Conservation (phyloP, 805 yeast species). For the Metschnikowia colocasiae region DNA sequence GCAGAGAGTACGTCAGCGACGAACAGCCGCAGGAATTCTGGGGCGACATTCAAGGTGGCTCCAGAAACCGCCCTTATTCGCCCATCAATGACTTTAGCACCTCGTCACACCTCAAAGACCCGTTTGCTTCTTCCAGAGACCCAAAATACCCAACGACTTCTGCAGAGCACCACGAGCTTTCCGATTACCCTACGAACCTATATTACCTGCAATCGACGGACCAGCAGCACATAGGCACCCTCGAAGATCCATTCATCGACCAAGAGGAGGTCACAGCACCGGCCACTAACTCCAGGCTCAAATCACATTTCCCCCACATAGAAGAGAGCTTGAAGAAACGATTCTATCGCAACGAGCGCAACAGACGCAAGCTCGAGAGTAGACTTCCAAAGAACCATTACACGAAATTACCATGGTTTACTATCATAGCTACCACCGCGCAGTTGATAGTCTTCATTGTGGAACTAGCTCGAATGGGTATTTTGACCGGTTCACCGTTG, state of each 20-base stretch:
- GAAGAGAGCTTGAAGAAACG: slow-evolving; percentile 1
- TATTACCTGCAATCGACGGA: slow-evolving; percentile 3
- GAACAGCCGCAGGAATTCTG: slow-evolving; percentile 2
- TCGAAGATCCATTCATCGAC: neutral
- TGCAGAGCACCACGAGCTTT: slow-evolving; percentile 15
- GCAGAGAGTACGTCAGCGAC: neutral
- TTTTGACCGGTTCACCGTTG: slow-evolving; percentile 58
- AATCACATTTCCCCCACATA: slow-evolving; percentile 1
- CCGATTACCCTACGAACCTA: slow-evolving; percentile 8
- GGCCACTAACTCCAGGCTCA: neutral
- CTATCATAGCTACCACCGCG: slow-evolving; percentile 39
- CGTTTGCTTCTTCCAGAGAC: neutral
- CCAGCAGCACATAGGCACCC: neutral
- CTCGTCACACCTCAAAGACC: neutral
- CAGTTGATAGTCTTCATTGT: slow-evolving; percentile 58
- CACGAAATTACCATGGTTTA: slow-evolving; percentile 38
- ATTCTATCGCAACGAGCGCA: slow-evolving; percentile 13
- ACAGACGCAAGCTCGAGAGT: slow-evolving; percentile 14
- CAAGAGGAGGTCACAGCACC: neutral
- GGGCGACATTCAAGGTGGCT: neutral
- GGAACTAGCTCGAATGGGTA: slow-evolving; percentile 56
- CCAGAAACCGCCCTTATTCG: slow-evolving; percentile 7
- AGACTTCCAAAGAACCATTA: slow-evolving; percentile 18
- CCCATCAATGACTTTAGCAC: slow-evolving; percentile 3
- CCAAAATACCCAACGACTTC: neutral